These are phyloP conservation scores for Aspergillus sp. DNA, from an alignment of 2,329 filamentous ascomycete species.

Conservation along the genomic window DNA sequence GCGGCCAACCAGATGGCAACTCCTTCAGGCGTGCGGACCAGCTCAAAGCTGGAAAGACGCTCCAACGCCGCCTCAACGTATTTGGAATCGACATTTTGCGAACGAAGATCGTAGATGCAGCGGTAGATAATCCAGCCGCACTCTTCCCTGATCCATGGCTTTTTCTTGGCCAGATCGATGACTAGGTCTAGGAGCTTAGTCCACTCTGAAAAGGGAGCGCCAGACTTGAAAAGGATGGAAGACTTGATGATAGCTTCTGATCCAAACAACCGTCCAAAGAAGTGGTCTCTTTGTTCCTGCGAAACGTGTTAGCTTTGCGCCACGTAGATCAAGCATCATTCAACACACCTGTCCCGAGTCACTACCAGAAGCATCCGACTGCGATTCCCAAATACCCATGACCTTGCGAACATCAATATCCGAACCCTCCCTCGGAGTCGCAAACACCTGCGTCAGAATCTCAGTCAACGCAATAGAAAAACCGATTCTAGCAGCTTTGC, in stretches of 20 bases:
- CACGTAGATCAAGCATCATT: conserved; percentile 42
- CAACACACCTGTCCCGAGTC: conserved; percentile 47
- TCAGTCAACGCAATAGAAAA: conserved; percentile 87
- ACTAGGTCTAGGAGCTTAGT: conserved; percentile 63
- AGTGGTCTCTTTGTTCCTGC: conserved; percentile 78
- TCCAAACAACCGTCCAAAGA: conserved; percentile 80
- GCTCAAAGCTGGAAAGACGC: conserved; percentile 55
- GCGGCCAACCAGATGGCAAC: conserved; percentile 80
- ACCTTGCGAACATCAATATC: conserved; percentile 37
- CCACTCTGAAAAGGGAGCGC: conserved; percentile 46
- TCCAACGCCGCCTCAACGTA: conserved; percentile 58
- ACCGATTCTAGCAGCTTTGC: conserved; percentile 79
- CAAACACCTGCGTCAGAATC: conserved; percentile 64
- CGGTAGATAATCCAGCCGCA: conserved; percentile 77
- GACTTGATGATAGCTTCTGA: conserved; percentile 80
- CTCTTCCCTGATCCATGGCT: conserved; percentile 82
- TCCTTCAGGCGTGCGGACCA: conserved; percentile 78
- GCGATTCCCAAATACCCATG: conserved; percentile 46
- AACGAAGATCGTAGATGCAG: conserved; percentile 52
- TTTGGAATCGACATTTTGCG: conserved; percentile 33
- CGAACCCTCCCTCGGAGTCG: conserved; percentile 20
- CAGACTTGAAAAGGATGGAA: conserved; percentile 57
- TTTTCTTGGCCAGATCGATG: conserved; percentile 67
- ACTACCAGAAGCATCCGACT: conserved; percentile 47
- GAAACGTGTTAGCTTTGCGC: conserved; percentile 12